Evolutionary conservation across 768 basidiomycete species (phyloP).

Genomic region (Amanita subjunquillea): DNA sequence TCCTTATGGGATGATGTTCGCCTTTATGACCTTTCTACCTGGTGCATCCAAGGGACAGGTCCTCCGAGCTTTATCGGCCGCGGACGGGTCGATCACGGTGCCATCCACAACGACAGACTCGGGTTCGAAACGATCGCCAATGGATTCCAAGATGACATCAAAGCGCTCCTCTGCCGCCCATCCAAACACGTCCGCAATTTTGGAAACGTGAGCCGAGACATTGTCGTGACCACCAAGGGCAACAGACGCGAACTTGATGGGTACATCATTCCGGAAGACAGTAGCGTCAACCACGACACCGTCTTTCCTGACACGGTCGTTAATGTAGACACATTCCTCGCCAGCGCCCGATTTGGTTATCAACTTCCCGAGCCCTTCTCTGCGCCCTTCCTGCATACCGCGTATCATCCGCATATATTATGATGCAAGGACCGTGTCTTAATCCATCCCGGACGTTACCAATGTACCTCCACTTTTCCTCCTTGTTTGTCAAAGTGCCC

Average conservation of each 20-base stretch:
- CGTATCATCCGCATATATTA: constrained; percentile 9
- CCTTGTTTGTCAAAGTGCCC: constrained; percentile 8
- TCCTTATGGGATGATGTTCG: background rate
- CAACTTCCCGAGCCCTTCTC: constrained; percentile 8
- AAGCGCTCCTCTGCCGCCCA: background rate
- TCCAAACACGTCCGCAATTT: background rate
- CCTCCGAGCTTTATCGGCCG: background rate
- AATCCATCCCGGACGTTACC: constrained; percentile 8
- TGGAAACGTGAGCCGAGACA: background rate
- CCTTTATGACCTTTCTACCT: background rate
- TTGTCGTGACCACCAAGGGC: background rate
- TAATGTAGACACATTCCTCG: constrained; percentile 6
- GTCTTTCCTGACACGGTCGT: background rate
- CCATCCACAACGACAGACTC: background rate
- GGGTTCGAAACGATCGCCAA: background rate
- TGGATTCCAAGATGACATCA: background rate
- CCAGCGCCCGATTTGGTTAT: background rate
- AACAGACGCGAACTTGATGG: constrained; percentile 1
- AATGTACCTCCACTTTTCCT: constrained; percentile 8
- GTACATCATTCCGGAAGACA: background rate
- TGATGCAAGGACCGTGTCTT: constrained; percentile 9
- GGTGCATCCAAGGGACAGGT: background rate
- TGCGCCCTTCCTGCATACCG: constrained; percentile 7
- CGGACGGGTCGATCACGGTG: background rate
- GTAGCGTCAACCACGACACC: constrained; percentile 1